Conservation (phyloP, 2,329 filamentous ascomycete species). For the Ophiostoma sp. region DNA sequence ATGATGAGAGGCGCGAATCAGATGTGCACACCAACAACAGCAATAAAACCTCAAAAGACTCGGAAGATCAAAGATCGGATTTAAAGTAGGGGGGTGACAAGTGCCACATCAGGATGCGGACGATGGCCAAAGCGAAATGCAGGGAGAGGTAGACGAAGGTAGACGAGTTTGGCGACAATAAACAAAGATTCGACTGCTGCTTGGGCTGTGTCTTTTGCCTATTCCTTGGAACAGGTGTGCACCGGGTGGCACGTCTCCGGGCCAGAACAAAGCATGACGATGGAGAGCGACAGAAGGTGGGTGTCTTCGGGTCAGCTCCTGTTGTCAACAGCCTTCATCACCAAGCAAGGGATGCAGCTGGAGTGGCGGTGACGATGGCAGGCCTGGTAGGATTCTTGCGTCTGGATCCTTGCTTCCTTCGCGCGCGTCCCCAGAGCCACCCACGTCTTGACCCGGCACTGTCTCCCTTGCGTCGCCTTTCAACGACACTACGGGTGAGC, state of each 20-base stretch:
- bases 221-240: slow-evolving; percentile 3
- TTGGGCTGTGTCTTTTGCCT: background rate
- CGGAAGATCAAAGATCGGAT: background rate
- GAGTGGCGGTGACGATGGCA: background rate
- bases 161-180: background rate
- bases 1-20: no score
- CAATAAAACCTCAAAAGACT: background rate
- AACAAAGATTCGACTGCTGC: background rate
- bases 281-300: background rate
- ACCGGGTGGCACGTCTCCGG: background rate
- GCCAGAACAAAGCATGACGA: background rate
- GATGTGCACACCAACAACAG: no score
- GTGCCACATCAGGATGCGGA: background rate
- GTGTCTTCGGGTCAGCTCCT: background rate
- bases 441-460: background rate
- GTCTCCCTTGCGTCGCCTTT: background rate
- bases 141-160: background rate
- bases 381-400: no score
- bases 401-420: background rate
- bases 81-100: background rate
- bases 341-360: background rate
- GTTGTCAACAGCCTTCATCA: background rate
- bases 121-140: background rate
- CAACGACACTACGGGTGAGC: background rate
- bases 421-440: background rate